Percentiles rank a stretch among this genome's conserved stretches.
phyloP scores from a whole-genome alignment of 1,139 yeast species.

The Saccharomyces hybrid region DNA sequence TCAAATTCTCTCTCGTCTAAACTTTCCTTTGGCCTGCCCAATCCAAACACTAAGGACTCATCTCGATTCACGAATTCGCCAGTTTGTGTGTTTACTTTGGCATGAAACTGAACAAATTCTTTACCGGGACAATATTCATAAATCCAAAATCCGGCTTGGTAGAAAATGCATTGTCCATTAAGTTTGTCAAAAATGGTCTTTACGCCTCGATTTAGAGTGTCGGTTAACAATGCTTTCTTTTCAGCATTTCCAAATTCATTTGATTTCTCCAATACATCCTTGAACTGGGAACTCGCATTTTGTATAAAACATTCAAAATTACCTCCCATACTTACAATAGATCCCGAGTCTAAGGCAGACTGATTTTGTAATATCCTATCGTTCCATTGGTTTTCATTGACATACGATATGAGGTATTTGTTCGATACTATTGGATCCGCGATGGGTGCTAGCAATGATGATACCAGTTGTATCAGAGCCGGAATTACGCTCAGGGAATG shows the following conservation, averaged over 20 bases:
- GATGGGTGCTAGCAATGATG: constrained; percentile 14
- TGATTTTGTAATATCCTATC: constrained; percentile 7
- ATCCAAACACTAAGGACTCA: constrained; percentile 33
- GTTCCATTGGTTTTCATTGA: constrained; percentile 16
- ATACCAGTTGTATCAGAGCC: background rate
- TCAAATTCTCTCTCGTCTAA: constrained; percentile 20
- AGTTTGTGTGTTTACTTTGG: constrained; percentile 7
- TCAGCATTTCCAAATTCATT: constrained; percentile 10
- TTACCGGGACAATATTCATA: constrained; percentile 51
- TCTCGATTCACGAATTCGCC: constrained; percentile 19
- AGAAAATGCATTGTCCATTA: constrained; percentile 32
- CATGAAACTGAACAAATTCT: constrained; percentile 53
- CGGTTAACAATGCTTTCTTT: constrained; percentile 5
- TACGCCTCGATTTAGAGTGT: constrained; percentile 16
- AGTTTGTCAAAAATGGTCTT: constrained; percentile 28
- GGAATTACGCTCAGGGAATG: background rate
- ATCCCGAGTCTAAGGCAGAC: constrained; percentile 15
- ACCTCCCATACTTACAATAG: constrained; percentile 14
- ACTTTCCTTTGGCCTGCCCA: constrained; percentile 38
- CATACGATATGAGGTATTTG: constrained; percentile 19
- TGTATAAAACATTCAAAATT: constrained; percentile 23
- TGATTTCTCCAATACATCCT: constrained; percentile 5
- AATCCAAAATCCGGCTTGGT: constrained; percentile 53
- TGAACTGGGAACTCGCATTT: constrained; percentile 2
- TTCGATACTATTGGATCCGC: constrained; percentile 18